These are phyloP conservation scores for Picocystis sp. DNA, from an alignment of 163 green algal species.

Conservation along the genomic window DNA sequence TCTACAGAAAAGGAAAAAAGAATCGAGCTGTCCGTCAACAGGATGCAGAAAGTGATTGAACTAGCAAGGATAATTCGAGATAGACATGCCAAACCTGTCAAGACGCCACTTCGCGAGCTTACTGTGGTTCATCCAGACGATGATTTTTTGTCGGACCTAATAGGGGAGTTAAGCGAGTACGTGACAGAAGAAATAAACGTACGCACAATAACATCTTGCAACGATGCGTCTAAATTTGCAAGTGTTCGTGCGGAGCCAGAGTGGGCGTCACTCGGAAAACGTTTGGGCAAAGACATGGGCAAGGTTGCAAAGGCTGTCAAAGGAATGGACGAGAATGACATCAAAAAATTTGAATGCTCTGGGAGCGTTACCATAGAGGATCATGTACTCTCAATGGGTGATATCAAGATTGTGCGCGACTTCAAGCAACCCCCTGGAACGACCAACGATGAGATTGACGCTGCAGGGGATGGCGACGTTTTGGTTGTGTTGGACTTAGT, in stretches of 20 bases:
- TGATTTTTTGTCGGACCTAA: slow-evolving; percentile 66
- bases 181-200: slow-evolving; percentile 86
- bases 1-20: slow-evolving; percentile 34
- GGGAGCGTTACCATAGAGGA: slow-evolving; percentile 47
- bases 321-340: slow-evolving; percentile 34
- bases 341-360: slow-evolving; percentile 38
- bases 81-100: slow-evolving; percentile 50
- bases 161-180: slow-evolving; percentile 51
- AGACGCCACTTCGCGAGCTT: slow-evolving; percentile 60
- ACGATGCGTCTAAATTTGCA: slow-evolving; percentile 60
- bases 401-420: slow-evolving; percentile 69
- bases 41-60: slow-evolving; percentile 83
- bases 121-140: slow-evolving; percentile 71
- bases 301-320: slow-evolving; percentile 56
- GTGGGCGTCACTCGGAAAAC: slow-evolving; percentile 62
- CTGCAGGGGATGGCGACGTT: slow-evolving; percentile 63
- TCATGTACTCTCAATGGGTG: slow-evolving; percentile 33
- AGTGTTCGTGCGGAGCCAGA: slow-evolving; percentile 64
- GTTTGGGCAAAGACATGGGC: slow-evolving; percentile 66
- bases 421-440: slow-evolving; percentile 55
- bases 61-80: slow-evolving; percentile 65
- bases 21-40: slow-evolving; percentile 60
- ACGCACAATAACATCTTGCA: slow-evolving; percentile 45
- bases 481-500: slow-evolving; percentile 83
- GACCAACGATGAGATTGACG: slow-evolving; percentile 47